Base-by-base conservation (phyloP, 768 basidiomycete species). In the Cystofilobasidium capitatum region DNA sequence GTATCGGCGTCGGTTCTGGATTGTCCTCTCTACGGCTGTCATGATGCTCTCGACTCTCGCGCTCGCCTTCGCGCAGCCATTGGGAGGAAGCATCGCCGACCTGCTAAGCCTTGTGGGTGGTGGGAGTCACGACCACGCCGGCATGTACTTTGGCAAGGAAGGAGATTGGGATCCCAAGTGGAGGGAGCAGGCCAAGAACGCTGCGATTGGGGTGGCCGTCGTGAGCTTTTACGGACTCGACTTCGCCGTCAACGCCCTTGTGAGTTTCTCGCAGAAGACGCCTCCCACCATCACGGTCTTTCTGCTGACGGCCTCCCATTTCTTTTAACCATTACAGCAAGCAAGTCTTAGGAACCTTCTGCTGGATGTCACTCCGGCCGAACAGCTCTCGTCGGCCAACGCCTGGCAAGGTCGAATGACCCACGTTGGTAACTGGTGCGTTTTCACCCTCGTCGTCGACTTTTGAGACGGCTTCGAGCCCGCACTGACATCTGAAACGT, bases 1-100 rank as follows among this genome's bases (percentile, higher is more conserved):
- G n/a, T 97, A 89, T 76, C 85, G 94, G 55, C 83, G 96, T 60
- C 83, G 96, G 67, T 89, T 87, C 76, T 99, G 91, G 92, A 85
- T 99, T 70, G 80, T 86, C n/a, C 78, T 85, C n/a, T 91, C 93
- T 17, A 93, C 93, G 3, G 76, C 82, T 16, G 85, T 89, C 14
- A 83, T 98, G 58, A 83, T 88, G 20, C 37, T 88, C 33, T 88
- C 89, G 29, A 91, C 88, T 0, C 74, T 91, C 49, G 82, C 81
- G 0, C 82, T 97, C 64, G 92, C 91, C 7, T 97, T 88, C 75
- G 94, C 92, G 69, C 78, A 86, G 71, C 83, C 81, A 22, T 75
- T 88, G 1, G 89, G 91, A 0, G 78, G 79, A 2, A 80, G 89
- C 70, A 79, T 91, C 58, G 91, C 97, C 12, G 87, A 91, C 74